Conservation (phyloP, 2,329 filamentous ascomycete species). For the Aspergillus floridensis region DNA sequence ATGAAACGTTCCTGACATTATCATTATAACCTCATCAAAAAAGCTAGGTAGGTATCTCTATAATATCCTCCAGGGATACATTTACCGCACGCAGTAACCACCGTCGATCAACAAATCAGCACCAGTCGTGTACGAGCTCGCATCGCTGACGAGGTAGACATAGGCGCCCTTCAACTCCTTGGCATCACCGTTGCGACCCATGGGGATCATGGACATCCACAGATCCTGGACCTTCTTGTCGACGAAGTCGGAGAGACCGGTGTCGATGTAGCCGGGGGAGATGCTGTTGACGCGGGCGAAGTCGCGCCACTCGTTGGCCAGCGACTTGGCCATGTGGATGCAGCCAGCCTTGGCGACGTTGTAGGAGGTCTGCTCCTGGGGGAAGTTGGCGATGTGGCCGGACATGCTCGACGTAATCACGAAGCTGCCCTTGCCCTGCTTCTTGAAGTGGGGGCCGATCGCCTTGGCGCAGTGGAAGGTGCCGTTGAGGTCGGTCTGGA, state of each 20-base stretch:
- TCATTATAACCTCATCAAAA: no score
- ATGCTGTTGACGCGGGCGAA: slow-evolving; percentile 68
- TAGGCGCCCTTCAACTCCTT: slow-evolving; percentile 64
- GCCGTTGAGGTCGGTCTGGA: slow-evolving; percentile 84
- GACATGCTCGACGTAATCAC: slow-evolving; percentile 66
- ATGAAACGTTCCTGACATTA: no score
- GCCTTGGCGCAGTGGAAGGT: slow-evolving; percentile 83
- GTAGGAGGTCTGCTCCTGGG: slow-evolving; percentile 66
- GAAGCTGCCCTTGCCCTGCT: slow-evolving; percentile 62
- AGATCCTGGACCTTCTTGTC: slow-evolving; percentile 56
- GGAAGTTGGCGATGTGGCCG: slow-evolving; percentile 55
- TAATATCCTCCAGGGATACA: background rate
- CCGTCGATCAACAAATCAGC: slow-evolving; percentile 50
- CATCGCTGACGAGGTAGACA: slow-evolving; percentile 50
- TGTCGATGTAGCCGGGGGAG: slow-evolving; percentile 68
- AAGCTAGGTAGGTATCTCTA: no score
- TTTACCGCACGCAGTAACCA: slow-evolving; percentile 47
- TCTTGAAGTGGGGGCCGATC: slow-evolving; percentile 74
- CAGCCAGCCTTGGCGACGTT: slow-evolving; percentile 66
- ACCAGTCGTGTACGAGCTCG: slow-evolving; percentile 51
- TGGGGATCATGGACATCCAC: slow-evolving; percentile 60
- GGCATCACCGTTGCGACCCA: slow-evolving; percentile 61
- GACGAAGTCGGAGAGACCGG: slow-evolving; percentile 65
- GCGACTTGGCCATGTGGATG: slow-evolving; percentile 61
- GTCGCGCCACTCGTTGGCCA: slow-evolving; percentile 69